These are phyloP conservation scores for Tolypocladium ovalisporum DNA, from an alignment of 2,329 filamentous ascomycete species.

Conservation along the genomic window DNA sequence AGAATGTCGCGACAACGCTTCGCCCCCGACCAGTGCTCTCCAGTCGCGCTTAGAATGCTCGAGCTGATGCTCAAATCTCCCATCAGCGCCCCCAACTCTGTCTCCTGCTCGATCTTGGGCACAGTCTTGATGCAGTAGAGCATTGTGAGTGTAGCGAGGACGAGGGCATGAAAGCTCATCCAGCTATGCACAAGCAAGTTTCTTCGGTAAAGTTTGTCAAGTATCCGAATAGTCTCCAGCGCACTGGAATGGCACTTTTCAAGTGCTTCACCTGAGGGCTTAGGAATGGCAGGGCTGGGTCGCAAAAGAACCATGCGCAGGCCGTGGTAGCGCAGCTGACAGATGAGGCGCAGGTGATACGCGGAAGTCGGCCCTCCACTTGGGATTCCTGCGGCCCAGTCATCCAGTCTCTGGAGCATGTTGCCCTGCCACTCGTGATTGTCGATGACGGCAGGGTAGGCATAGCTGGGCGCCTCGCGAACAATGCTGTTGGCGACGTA, in stretches of 20 bases:
- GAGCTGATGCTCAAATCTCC: constrained; percentile 28
- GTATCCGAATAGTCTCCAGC: constrained; percentile 25
- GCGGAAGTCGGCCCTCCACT: constrained; percentile 5
- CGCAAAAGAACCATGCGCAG: constrained; percentile 37
- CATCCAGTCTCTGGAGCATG: constrained; percentile 26
- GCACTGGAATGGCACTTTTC: constrained; percentile 32
- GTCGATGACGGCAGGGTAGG: constrained; percentile 33
- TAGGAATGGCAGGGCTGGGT: constrained; percentile 40
- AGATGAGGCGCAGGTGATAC: constrained; percentile 19
- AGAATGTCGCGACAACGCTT: constrained; percentile 33
- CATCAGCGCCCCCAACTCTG: constrained; percentile 27
- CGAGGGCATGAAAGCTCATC: constrained; percentile 35
- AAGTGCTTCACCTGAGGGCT: constrained; percentile 28
- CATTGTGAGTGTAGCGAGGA: constrained; percentile 36
- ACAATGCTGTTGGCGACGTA: constrained; percentile 42
- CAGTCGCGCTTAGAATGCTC: constrained; percentile 37
- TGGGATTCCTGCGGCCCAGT: constrained; percentile 28
- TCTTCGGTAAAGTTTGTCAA: constrained; percentile 30
- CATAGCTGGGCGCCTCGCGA: constrained; percentile 33
- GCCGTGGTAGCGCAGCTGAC: constrained; percentile 34
- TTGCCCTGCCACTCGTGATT: constrained; percentile 34
- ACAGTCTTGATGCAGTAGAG: constrained; percentile 39
- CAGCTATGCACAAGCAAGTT: constrained; percentile 36
- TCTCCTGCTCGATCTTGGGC: constrained; percentile 24
- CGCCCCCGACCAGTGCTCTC: constrained; percentile 40